Evolutionary conservation across 1,284 basidiomycete genomes (phyloP).

Genomic region (Moesziomyces antarcticus): DNA sequence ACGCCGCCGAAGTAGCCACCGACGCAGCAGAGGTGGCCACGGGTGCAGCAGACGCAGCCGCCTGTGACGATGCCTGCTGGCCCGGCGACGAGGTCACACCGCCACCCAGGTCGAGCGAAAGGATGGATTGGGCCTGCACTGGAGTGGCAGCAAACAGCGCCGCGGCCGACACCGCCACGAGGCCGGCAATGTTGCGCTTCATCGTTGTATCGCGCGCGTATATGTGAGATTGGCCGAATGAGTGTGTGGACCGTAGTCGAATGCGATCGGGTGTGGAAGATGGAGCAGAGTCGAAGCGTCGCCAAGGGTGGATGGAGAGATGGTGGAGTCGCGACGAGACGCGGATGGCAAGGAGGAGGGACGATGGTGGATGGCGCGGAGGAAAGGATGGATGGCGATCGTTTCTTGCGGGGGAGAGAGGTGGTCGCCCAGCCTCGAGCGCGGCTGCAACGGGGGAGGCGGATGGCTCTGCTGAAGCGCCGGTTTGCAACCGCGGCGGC

Average conservation of each 20-base stretch:
- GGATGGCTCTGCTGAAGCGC: too few relatives aligned
- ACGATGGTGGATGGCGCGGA: background rate
- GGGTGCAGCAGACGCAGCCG: conserved; percentile 4
- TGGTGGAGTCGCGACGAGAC: background rate
- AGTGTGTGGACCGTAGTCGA: too few relatives aligned
- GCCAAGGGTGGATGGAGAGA: background rate
- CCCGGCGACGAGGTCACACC: conserved; percentile 6
- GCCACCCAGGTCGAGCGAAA: conserved; percentile 26
- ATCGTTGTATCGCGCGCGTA: conserved; percentile 1
- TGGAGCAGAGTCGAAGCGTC: conserved; percentile 2
- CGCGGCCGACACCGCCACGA: conserved; percentile 31
- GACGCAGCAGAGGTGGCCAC: conserved; percentile 3
- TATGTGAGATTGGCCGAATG: background rate
- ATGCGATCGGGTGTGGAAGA: background rate
- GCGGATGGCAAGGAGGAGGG: background rate
- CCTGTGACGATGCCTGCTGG: conserved; percentile 10
- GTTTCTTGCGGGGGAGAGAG: too few relatives aligned
- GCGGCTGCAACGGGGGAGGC: too few relatives aligned
- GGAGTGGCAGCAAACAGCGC: conserved; percentile 24
- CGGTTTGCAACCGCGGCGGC: too few relatives aligned
- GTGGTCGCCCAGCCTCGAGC: background rate
- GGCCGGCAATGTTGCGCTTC: conserved; percentile 27
- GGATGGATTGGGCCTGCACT: conserved; percentile 14
- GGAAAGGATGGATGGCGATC: background rate
- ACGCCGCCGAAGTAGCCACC: conserved; percentile 4